Conservation (phyloP, 2,329 filamentous ascomycete genomes). For the Massarina eburnea region DNA sequence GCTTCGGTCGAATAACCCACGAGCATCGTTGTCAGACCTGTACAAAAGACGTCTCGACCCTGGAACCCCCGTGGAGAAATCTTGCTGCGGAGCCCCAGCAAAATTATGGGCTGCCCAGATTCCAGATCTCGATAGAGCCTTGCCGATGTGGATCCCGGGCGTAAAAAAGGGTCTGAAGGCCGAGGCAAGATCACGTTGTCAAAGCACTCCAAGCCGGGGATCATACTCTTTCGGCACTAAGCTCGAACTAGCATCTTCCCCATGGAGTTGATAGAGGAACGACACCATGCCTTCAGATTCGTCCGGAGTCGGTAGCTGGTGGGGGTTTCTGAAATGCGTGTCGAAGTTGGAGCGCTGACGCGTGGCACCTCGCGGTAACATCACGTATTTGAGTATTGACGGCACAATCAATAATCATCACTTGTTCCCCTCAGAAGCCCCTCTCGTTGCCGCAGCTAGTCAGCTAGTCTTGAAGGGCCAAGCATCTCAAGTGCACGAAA, state of each 20-base stretch:
- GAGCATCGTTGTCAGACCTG: background rate
- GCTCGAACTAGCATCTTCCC: background rate
- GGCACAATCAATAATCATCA: no score
- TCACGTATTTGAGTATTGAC: no score
- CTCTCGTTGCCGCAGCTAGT: no score
- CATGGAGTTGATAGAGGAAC: background rate
- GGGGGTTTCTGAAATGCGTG: no score
- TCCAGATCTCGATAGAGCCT: background rate
- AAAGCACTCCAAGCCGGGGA: background rate
- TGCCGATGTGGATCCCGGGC: background rate
- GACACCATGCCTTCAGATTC: background rate
- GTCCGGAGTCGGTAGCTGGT: background rate
- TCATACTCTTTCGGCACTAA: background rate
- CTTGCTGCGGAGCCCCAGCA: background rate
- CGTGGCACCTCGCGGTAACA: no score
- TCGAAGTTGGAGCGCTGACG: no score
- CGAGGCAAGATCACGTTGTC: background rate
- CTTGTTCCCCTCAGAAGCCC: no score
- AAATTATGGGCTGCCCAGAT: background rate
- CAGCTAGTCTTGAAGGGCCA: background rate
- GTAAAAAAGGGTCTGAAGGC: background rate
- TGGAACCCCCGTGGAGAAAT: background rate
- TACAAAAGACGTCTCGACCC: background rate
- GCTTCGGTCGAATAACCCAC: background rate
- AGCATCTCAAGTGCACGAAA: background rate